Conservation (phyloP, 345 rosid genomes). For the Hibiscus mutabilis region DNA sequence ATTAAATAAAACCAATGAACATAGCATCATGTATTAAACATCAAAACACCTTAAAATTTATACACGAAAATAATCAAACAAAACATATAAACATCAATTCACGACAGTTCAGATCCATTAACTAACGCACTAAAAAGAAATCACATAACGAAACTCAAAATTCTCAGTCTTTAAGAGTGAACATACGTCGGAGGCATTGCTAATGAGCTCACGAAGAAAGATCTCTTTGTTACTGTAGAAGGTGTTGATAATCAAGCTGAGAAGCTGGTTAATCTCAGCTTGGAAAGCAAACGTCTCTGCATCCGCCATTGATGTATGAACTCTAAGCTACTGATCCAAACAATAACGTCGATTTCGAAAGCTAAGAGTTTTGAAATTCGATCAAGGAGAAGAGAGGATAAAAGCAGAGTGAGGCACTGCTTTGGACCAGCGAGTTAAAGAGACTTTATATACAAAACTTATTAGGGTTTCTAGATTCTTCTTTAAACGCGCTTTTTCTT, state of each 20-base stretch:
- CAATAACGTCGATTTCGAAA: neutral
- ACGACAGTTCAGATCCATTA: neutral
- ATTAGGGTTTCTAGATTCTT: constrained; percentile 26
- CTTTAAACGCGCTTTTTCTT: too few relatives aligned
- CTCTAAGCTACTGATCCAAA: neutral
- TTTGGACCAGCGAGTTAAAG: neutral
- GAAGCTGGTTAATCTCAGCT: constrained; percentile 78
- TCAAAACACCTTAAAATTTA: neutral
- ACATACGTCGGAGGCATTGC: constrained; percentile 68
- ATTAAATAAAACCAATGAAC: too few relatives aligned
- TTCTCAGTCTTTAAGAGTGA: neutral
- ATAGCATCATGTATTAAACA: neutral
- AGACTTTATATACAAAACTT: constrained; percentile 7
- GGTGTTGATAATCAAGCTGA: constrained; percentile 72
- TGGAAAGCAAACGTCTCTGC: constrained; percentile 80
- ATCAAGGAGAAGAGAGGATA: neutral
- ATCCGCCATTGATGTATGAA: constrained; percentile 29
- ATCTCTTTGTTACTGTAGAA: constrained; percentile 88
- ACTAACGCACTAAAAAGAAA: neutral
- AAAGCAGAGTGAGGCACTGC: neutral
- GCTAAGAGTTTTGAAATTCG: neutral
- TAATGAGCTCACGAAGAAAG: constrained; percentile 76
- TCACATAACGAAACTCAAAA: neutral
- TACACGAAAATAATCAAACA: neutral
- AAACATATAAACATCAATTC: neutral